Conservation (phyloP, 192 early-diverging fungal genomes). For the Backusella tarrabulga region DNA sequence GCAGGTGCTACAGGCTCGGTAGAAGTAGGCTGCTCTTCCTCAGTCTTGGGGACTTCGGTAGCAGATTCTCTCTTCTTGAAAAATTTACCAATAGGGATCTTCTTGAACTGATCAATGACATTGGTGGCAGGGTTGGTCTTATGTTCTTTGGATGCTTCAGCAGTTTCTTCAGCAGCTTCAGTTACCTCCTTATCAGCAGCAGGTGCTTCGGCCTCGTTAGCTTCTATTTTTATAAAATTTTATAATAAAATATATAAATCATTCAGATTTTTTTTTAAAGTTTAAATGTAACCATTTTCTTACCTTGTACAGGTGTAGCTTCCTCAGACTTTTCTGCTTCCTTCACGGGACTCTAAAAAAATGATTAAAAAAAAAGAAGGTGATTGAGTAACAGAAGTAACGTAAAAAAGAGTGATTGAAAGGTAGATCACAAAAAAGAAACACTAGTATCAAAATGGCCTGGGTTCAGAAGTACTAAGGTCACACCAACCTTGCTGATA, state of each 20-base stretch:
- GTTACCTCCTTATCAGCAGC: constrained; percentile 5
- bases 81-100: constrained; percentile 19
- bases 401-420: constrained; percentile 2
- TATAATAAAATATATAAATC: background rate
- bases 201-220: background rate
- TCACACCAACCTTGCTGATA: constrained; percentile 8
- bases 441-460: background rate
- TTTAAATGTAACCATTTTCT: background rate
- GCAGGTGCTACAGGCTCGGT: background rate
- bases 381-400: constrained; percentile 6
- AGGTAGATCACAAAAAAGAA: constrained; percentile 13
- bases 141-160: constrained; percentile 13
- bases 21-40: background rate
- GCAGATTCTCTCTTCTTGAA: constrained; percentile 21
- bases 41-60: background rate
- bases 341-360: constrained; percentile 15
- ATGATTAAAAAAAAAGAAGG: background rate
- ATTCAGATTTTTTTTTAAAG: background rate
- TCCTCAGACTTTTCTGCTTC: constrained; percentile 11
- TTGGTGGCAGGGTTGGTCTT: background rate
- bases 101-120: constrained; percentile 28
- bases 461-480: constrained; percentile 7
- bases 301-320: constrained; percentile 2
- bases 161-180: constrained; percentile 14
- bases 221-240: background rate